phyloP scores from a whole-genome alignment of 1,139 yeast genomes.

The Candida sanyaensis region DNA sequence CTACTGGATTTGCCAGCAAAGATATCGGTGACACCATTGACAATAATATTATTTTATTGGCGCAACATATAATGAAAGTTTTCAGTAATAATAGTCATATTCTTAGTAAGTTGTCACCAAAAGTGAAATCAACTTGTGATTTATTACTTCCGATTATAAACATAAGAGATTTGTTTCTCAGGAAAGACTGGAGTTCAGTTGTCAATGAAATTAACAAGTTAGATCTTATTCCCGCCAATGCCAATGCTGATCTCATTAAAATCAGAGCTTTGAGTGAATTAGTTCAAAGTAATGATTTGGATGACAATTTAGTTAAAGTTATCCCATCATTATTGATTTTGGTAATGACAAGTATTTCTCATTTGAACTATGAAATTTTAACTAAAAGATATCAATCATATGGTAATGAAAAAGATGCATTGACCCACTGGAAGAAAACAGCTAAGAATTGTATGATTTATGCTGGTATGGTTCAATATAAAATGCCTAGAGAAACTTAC shows the following conservation, averaged over 20 bases:
- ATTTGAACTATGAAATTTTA: conserved; percentile 51
- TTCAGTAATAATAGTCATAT: conserved; percentile 56
- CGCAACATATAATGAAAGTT: conserved; percentile 55
- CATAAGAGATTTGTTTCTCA: conserved; percentile 62
- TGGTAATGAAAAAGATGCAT: conserved; percentile 56
- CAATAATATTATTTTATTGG: conserved; percentile 54
- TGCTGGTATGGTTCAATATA: conserved; percentile 94
- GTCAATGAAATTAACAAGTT: conserved; percentile 58
- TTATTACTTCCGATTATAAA: conserved; percentile 65
- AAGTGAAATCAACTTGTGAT: conserved; percentile 62
- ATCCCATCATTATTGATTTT: conserved; percentile 80
- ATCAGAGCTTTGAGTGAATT: conserved; percentile 46
- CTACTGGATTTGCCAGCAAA: conserved; percentile 16
- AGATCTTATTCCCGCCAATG: conserved; percentile 64
- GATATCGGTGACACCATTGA: conserved; percentile 34
- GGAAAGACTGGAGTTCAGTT: conserved; percentile 62
- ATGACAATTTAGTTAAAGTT: conserved; percentile 74
- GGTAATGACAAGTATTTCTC: conserved; percentile 77
- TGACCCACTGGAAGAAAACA: conserved; percentile 55
- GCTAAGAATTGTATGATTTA: conserved; percentile 91
- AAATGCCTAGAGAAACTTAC: conserved; percentile 92
- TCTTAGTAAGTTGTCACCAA: conserved; percentile 41
- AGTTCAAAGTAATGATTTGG: conserved; percentile 48
- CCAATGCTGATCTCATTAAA: conserved; percentile 36
- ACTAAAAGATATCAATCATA: conserved; percentile 50